phyloP scores from a whole-genome alignment of 176 grass and related monocot genomes.

The Dendrocalamus sinicus region DNA sequence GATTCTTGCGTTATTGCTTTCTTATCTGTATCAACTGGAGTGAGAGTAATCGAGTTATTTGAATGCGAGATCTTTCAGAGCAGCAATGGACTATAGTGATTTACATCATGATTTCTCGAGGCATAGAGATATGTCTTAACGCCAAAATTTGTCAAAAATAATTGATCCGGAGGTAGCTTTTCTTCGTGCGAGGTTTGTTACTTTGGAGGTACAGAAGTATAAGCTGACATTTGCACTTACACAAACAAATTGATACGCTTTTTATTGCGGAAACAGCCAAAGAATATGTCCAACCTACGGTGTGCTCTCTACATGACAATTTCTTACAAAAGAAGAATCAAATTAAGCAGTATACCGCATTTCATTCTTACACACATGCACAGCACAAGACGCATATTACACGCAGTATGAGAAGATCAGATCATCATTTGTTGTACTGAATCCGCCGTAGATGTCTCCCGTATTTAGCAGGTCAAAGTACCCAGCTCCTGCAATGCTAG shows the following conservation, averaged over 20 bases:
- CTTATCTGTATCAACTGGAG: neutral
- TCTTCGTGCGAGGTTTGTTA: neutral
- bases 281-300: conserved; percentile 58
- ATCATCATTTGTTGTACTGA: conserved; percentile 60
- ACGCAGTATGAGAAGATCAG: conserved; percentile 58
- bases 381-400: conserved; percentile 20
- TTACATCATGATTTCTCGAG: neutral
- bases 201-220: neutral
- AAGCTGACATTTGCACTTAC: conserved; percentile 28
- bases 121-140: neutral
- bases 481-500: conserved; percentile 41
- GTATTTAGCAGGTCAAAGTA: conserved; percentile 79
- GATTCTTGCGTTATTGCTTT: neutral
- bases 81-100: neutral
- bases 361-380: conserved; percentile 41
- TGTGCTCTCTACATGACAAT: conserved; percentile 40
- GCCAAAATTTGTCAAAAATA: neutral
- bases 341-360: conserved; percentile 37
- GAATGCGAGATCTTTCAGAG: neutral
- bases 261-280: conserved; percentile 49
- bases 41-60: neutral
- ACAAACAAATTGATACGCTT: conserved; percentile 37
- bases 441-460: conserved; percentile 65
- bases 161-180: neutral
- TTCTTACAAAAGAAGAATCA: conserved; percentile 47